Evolutionary conservation across 108 stramenopile genomes (phyloP).

Genomic region (Nitzschia putrida): DNA sequence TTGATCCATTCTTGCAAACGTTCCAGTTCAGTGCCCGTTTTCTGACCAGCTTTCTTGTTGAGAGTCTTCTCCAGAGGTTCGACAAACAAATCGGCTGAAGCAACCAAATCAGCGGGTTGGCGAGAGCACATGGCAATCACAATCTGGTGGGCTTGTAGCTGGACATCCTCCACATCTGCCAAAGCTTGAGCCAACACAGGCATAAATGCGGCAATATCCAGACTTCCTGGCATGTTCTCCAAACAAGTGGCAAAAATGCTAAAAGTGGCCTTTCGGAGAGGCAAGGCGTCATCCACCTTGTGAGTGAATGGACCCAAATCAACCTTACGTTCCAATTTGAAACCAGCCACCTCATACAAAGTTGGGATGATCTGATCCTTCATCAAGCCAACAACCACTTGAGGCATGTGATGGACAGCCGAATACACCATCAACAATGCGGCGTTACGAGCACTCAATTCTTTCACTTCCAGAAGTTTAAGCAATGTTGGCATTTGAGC

Average conservation of each 20-base stretch:
- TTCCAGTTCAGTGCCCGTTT: slow-evolving; percentile 82
- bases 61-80: slow-evolving; percentile 83
- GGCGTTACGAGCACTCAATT: slow-evolving; percentile 83
- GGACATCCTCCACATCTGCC: slow-evolving; percentile 80
- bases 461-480: slow-evolving; percentile 75
- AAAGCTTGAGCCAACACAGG: slow-evolving; percentile 74
- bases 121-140: slow-evolving; percentile 69
- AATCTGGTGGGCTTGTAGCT: slow-evolving; percentile 82
- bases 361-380: slow-evolving; percentile 72
- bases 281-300: slow-evolving; percentile 94
- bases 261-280: slow-evolving; percentile 92
- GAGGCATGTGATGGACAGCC: slow-evolving; percentile 88
- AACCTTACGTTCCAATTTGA: slow-evolving; percentile 87
- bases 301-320: slow-evolving; percentile 99
- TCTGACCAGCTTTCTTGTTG: slow-evolving; percentile 78
- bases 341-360: slow-evolving; percentile 71
- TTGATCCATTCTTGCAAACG: slow-evolving; percentile 84
- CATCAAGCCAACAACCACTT: slow-evolving; percentile 75
- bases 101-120: slow-evolving; percentile 61
- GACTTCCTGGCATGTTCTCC: slow-evolving; percentile 71
- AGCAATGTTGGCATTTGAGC: slow-evolving; percentile 81
- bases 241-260: slow-evolving; percentile 90
- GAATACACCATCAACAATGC: slow-evolving; percentile 92
- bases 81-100: slow-evolving; percentile 69
- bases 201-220: slow-evolving; percentile 76